A percentile compares a stretch with the other conserved stretches of the same genome.
These are phyloP conservation scores for Starmerella roubikii DNA, from an alignment of 805 yeast species.

Conservation along the genomic window DNA sequence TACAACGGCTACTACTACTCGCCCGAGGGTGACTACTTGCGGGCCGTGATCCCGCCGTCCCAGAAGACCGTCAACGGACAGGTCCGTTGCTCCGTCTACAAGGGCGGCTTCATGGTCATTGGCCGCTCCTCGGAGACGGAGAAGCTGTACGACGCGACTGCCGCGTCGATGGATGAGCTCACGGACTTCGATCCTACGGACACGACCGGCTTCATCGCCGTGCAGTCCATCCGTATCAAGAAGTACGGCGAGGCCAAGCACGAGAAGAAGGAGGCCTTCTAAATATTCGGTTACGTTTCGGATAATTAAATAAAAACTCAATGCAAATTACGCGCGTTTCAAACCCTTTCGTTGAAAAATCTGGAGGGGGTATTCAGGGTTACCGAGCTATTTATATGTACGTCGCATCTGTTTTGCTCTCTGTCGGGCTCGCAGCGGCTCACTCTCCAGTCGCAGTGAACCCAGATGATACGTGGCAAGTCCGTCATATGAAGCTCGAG, in stretches of 20 bases:
- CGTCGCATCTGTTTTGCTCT: not conserved
- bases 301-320: too few relatives aligned
- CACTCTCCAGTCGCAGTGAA: not conserved
- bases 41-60: conserved; percentile 68
- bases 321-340: too few relatives aligned
- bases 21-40: conserved; percentile 94
- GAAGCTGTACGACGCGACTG: conserved; percentile 93
- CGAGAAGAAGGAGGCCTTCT: conserved; percentile 44
- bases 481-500: conserved; percentile 74
- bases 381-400: too few relatives aligned
- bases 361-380: too few relatives aligned
- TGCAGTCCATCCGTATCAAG: conserved; percentile 95
- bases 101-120: conserved; percentile 69
- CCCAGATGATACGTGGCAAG: conserved; percentile 26
- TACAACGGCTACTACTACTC: conserved; percentile 97
- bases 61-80: conserved; percentile 92
- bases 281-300: not conserved
- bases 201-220: conserved; percentile 93
- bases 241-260: conserved; percentile 93
- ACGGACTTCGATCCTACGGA: conserved; percentile 97
- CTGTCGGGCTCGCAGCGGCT: not conserved
- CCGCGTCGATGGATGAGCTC: conserved; percentile 97
- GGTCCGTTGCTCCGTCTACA: conserved; percentile 86
- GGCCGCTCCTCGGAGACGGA: conserved; percentile 95
- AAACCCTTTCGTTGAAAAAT: too few relatives aligned